These are phyloP conservation scores for Acephala macrosclerotiorum DNA, from an alignment of 2,329 filamentous ascomycete species.

Conservation along the genomic window DNA sequence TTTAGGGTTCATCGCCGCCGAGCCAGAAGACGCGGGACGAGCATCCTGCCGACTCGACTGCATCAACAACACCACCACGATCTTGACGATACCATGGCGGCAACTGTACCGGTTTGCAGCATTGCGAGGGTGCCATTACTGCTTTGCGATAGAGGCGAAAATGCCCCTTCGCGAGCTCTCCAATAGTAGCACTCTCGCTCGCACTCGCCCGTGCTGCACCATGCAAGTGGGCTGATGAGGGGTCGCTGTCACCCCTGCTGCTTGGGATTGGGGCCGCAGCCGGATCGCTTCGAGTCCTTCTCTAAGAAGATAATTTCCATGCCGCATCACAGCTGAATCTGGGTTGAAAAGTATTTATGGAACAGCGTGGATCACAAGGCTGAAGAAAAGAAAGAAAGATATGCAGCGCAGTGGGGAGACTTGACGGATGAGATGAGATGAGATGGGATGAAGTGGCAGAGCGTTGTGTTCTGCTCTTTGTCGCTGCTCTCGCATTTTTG, in stretches of 20 bases:
- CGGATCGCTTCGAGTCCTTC: conserved; percentile 12
- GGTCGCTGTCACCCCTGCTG: conserved; percentile 1
- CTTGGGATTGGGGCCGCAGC: conserved; percentile 2
- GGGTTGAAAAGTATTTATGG: conserved; percentile 12
- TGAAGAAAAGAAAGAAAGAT: not conserved
- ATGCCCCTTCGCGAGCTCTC: not conserved
- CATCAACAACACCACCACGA: not conserved
- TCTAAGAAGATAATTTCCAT: conserved; percentile 4
- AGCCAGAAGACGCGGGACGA: not conserved
- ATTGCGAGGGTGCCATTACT: not conserved
- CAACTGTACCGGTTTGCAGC: not conserved
- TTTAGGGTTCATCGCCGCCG: not conserved
- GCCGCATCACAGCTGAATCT: conserved; percentile 9
- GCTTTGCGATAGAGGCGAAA: conserved; percentile 2
- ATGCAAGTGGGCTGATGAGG: conserved; percentile 11
- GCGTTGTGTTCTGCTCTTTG: not conserved
- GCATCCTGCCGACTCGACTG: not conserved
- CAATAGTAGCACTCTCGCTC: not conserved
- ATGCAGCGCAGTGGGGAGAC: conserved; percentile 1
- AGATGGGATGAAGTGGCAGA: not conserved
- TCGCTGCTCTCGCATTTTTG: conserved; percentile 1
- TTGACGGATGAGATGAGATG: too few relatives aligned
- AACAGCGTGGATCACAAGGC: conserved; percentile 12
- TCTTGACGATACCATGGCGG: not conserved
- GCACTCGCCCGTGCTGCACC: not conserved